These are phyloP conservation scores for Incumbomyces lentus DNA, from an alignment of 2,329 filamentous ascomycete species.

Conservation along the genomic window DNA sequence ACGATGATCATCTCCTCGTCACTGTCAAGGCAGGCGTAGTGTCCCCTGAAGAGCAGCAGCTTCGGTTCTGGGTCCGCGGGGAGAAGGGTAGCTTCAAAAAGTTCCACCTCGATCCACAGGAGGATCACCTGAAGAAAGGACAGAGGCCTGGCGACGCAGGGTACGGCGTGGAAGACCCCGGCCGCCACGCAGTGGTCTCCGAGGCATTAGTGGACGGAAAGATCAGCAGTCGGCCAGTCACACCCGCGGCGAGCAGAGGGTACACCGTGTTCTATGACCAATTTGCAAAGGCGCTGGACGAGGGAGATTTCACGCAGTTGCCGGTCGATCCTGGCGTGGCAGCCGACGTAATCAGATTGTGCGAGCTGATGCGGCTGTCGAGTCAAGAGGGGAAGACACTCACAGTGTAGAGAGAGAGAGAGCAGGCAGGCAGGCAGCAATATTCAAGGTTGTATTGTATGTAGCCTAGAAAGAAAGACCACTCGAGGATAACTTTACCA, in stretches of 20 bases:
- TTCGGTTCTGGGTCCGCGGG: slow-evolving; percentile 68
- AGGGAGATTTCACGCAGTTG: slow-evolving; percentile 38
- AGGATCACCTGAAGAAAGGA: slow-evolving; percentile 60
- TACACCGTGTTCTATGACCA: slow-evolving; percentile 58
- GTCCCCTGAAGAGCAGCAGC: slow-evolving; percentile 58
- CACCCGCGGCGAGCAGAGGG: slow-evolving; percentile 54
- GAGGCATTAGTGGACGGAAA: slow-evolving; percentile 45
- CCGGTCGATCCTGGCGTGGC: slow-evolving; percentile 46
- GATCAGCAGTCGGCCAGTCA: slow-evolving; percentile 38
- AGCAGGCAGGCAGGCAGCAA: not conserved
- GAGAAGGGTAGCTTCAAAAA: slow-evolving; percentile 67
- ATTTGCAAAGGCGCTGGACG: slow-evolving; percentile 42
- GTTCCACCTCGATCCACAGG: slow-evolving; percentile 60
- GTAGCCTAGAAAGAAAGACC: too few relatives aligned
- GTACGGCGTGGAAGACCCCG: slow-evolving; percentile 55
- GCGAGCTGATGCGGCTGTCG: slow-evolving; percentile 47
- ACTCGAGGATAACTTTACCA: too few relatives aligned
- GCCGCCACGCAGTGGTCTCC: slow-evolving; percentile 50
- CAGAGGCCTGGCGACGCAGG: slow-evolving; percentile 48
- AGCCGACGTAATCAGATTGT: slow-evolving; percentile 44
- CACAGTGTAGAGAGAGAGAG: slow-evolving; percentile 11
- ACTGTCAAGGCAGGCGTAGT: slow-evolving; percentile 60
- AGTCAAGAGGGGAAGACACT: slow-evolving; percentile 42
- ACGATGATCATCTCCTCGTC: slow-evolving; percentile 52
- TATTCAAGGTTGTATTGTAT: not conserved